Evolutionary conservation across 345 rosid genomes (phyloP), one percentile per base, ranked within the genome.

Genomic region (Raphanus sativus): DNA sequence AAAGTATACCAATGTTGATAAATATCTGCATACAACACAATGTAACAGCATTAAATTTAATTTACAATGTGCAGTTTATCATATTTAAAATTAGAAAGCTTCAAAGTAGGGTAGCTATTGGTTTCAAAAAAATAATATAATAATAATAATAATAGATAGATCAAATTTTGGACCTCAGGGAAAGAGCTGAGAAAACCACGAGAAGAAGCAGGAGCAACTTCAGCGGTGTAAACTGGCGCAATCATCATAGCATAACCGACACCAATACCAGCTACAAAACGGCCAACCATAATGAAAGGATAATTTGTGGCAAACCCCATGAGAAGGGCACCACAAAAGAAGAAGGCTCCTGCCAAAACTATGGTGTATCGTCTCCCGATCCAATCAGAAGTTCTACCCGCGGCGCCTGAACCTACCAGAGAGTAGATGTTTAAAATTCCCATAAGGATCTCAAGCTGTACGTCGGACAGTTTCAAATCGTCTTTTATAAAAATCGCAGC

Each of bases 261-360:
- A 6, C 92, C 94, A 4, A 89, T 73, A 11, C 97, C 92, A n/a
- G 94, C 94, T 3, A 91, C 69, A 2, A 86, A 71, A 28, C 92
- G 83, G 6, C 97, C 97, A 0, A 82, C 83, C 80, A 91, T 76
- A 72, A 89, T 89, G 81, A 75, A 79, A 16, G 62, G 0, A 81
- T 81, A 89, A 2, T 86, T 83, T 42, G 90, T 87, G 8, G 92
- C 94, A 3, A 87, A 73, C 1, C 91, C 97, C 97, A 87, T 91
- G 50, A 42, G 50, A 42, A 42, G 50, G 50, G 50, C 50, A 42
- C 50, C 50, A 11, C 50, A 42, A 42, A 89, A 73, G 81, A 89
- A 89, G 7, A 87, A 85, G 8, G 70, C 67, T 50, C 94, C 89
- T 0, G 97, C 92, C n/a, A 89, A 74, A 32, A 89, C 85, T 4